Conservation (phyloP, 139 green algal genomes). For the Chlamydomonas asymmetrica region DNA sequence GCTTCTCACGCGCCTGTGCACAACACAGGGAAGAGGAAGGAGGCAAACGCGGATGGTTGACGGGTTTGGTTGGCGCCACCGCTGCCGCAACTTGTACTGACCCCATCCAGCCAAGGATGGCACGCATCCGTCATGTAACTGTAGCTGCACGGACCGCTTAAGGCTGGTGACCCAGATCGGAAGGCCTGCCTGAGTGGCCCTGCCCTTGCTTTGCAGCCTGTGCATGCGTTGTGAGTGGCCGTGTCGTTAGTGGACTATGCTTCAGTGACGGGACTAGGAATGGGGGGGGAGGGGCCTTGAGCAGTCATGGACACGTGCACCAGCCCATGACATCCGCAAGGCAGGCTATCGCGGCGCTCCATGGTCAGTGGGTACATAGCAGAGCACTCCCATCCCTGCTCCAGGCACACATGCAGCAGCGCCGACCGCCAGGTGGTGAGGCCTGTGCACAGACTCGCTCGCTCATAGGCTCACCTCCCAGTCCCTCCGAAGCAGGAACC, state of each 20-base stretch:
- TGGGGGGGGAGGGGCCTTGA: no score
- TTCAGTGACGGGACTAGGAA: no score
- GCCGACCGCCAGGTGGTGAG: background rate
- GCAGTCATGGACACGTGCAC: background rate
- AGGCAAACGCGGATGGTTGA: background rate
- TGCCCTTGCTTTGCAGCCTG: background rate
- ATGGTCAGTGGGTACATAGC: background rate
- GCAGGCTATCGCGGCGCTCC: background rate
- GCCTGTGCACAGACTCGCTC: background rate
- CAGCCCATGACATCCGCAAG: background rate
- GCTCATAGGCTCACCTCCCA: conserved; percentile 19
- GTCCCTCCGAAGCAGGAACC: conserved; percentile 44
- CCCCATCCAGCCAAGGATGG: background rate
- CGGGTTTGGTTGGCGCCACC: background rate
- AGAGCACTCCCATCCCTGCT: background rate
- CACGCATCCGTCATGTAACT: conserved; percentile 1
- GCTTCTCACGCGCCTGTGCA: conserved; percentile 65
- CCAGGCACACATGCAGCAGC: background rate
- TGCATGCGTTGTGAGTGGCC: no score
- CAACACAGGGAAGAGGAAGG: conserved; percentile 12
- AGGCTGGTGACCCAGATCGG: background rate
- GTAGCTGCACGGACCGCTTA: background rate
- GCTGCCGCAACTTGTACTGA: background rate
- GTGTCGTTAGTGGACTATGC: no score
- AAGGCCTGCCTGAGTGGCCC: background rate